Percentiles rank a stretch among this genome's conserved stretches.
Conservation (phyloP, 768 basidiomycete species). For the Panaeolus papilionaceus region DNA sequence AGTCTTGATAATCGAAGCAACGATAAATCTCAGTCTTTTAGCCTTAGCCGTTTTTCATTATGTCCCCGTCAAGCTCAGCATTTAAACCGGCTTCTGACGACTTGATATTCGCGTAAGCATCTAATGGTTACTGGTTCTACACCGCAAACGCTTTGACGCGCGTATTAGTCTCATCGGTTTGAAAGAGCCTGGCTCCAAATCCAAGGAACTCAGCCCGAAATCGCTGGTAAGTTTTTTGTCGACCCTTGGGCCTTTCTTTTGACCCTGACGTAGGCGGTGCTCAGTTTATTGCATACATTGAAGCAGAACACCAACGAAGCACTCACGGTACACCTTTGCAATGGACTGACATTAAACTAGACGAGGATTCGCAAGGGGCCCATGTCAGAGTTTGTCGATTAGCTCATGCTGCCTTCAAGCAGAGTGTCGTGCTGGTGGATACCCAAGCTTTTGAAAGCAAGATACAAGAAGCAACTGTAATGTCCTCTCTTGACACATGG, state of each 20-base stretch:
- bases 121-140: neutral
- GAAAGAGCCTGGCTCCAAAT: neutral
- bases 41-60: neutral
- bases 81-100: neutral
- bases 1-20: too few species aligned
- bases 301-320: neutral
- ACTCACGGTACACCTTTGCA: neutral
- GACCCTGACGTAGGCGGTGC: too few species aligned
- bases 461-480: neutral
- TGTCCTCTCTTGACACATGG: neutral
- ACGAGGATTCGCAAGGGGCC: neutral
- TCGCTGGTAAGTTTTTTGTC: neutral
- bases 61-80: neutral
- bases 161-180: neutral
- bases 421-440: neutral
- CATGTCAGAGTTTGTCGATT: too few species aligned
- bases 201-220: neutral
- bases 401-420: neutral
- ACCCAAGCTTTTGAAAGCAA: neutral
- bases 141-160: neutral
- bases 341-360: neutral
- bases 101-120: neutral
- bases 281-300: neutral
- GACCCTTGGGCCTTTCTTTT: neutral
- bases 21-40: neutral